Evolutionary conservation across 805 yeast species (phyloP).

Genomic region (Clavispora vitiphila): DNA sequence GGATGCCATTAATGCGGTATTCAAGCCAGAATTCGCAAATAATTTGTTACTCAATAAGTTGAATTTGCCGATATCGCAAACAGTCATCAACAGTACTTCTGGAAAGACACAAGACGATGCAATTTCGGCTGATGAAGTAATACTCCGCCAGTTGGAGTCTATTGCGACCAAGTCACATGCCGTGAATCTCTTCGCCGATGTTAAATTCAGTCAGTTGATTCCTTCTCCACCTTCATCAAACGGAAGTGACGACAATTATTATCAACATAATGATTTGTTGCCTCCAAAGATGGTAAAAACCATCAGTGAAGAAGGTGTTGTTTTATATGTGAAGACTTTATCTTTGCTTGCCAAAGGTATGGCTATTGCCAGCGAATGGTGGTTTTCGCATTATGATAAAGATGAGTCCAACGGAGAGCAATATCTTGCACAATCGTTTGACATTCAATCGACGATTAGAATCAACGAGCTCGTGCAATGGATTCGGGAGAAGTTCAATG

Average conservation of each 20-base stretch:
- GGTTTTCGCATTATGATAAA: slow-evolving; percentile 47
- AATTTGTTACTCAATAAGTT: slow-evolving; percentile 31
- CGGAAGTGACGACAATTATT: slow-evolving; percentile 30
- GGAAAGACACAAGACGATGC: slow-evolving; percentile 4
- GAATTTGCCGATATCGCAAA: slow-evolving; percentile 26
- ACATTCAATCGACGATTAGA: slow-evolving; percentile 26
- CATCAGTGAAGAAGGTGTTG: slow-evolving; percentile 81
- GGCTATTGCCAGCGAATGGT: slow-evolving; percentile 85
- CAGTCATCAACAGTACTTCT: slow-evolving; percentile 13
- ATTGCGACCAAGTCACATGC: slow-evolving; percentile 90
- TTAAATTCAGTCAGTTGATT: slow-evolving; percentile 77
- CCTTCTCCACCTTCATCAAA: slow-evolving; percentile 62
- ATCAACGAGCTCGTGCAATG: slow-evolving; percentile 79
- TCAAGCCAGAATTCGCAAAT: slow-evolving; percentile 31
- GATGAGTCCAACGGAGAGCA: slow-evolving; percentile 9
- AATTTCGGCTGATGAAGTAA: slow-evolving; percentile 31
- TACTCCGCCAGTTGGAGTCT: slow-evolving; percentile 52
- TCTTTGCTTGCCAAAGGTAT: slow-evolving; percentile 81
- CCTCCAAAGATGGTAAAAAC: slow-evolving; percentile 54
- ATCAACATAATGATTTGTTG: slow-evolving; percentile 38
- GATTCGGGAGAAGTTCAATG: slow-evolving; percentile 86
- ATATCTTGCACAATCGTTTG: slow-evolving; percentile 10
- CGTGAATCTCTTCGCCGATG: slow-evolving; percentile 82
- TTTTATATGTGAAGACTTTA: slow-evolving; percentile 76
- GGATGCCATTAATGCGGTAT: slow-evolving; percentile 12